Percentiles rank a stretch among this genome's conserved stretches.
phyloP scores from a whole-genome alignment of 345 rosid species.

The Populus ilicifolia region DNA sequence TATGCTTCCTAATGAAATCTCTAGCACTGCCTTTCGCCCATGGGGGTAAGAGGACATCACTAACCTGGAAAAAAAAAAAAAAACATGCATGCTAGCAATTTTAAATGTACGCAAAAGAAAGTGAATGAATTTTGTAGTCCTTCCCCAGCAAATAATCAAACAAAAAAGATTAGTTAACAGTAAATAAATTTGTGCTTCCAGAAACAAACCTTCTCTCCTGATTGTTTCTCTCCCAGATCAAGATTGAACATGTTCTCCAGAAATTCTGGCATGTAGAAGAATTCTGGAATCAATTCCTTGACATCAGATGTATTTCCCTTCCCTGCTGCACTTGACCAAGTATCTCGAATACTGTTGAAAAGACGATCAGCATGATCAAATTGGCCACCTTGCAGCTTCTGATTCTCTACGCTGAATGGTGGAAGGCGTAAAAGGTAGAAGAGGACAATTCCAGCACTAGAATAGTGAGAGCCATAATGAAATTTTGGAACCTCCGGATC shows the following conservation, averaged over 20 bases:
- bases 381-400: constrained; percentile 99
- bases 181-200: constrained; percentile 4
- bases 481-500: constrained; percentile 99
- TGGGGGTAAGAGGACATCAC: constrained; percentile 83
- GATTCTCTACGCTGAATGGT: constrained; percentile 95
- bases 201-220: constrained; percentile 90
- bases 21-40: constrained; percentile 96
- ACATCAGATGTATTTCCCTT: constrained; percentile 97
- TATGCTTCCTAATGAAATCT: constrained; percentile 85
- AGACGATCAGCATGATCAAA: constrained; percentile 99
- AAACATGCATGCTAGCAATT: constrained; percentile 3
- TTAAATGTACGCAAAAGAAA: neutral
- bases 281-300: constrained; percentile 96
- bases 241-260: constrained; percentile 78
- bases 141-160: constrained; percentile 7
- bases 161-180: constrained; percentile 1
- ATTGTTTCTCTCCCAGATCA: constrained; percentile 95
- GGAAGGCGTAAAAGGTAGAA: constrained; percentile 97
- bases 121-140: neutral
- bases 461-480: constrained; percentile 99
- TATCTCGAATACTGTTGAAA: constrained; percentile 82
- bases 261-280: constrained; percentile 97
- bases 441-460: constrained; percentile 99
- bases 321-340: constrained; percentile 99
- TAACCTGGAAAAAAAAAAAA: constrained; percentile 51